Evolutionary conservation across 495 filamentous ascomycete species (phyloP).

Genomic region (Hypoxylon intermedium): DNA sequence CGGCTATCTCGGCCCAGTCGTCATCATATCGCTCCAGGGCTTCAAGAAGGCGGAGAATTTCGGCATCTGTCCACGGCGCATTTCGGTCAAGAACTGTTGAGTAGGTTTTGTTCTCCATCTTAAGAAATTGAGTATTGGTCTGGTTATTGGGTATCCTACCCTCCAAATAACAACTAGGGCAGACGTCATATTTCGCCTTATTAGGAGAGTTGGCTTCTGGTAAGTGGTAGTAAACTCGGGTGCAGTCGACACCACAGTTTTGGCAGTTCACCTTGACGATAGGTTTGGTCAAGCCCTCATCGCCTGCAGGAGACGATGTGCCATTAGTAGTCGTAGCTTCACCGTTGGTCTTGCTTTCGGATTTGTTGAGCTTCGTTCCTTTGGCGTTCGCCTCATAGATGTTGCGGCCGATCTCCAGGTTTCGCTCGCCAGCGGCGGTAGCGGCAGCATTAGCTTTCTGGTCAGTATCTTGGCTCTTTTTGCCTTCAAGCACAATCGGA

Average conservation of each 20-base stretch:
- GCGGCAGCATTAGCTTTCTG: slow-evolving; percentile 68
- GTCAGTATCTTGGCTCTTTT: slow-evolving; percentile 80
- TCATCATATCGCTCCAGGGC: slow-evolving; percentile 91
- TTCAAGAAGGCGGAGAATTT: slow-evolving; percentile 84
- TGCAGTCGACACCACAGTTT: slow-evolving; percentile 92
- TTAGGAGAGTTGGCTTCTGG: slow-evolving; percentile 62
- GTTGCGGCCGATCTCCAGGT: slow-evolving; percentile 89
- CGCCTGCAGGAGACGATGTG: slow-evolving; percentile 50
- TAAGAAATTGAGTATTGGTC: slow-evolving; percentile 76
- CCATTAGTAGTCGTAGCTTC: slow-evolving; percentile 69
- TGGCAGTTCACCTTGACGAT: slow-evolving; percentile 73
- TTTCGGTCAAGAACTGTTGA: slow-evolving; percentile 76
- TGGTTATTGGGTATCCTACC: slow-evolving; percentile 78
- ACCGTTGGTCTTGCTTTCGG: slow-evolving; percentile 70
- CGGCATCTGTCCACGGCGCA: slow-evolving; percentile 87
- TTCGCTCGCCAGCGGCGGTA: slow-evolving; percentile 78
- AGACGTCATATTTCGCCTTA: slow-evolving; percentile 81
- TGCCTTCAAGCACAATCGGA: slow-evolving; percentile 66
- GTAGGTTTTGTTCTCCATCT: slow-evolving; percentile 85
- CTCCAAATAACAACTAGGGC: slow-evolving; percentile 86
- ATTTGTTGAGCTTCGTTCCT: slow-evolving; percentile 70
- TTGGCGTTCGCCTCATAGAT: slow-evolving; percentile 94
- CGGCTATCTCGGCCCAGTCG: slow-evolving; percentile 90
- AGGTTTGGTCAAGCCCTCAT: slow-evolving; percentile 65
- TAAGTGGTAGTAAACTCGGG: slow-evolving; percentile 87